Conservation (phyloP, 345 rosid genomes). For the Eucalyptus erythrocorys region DNA sequence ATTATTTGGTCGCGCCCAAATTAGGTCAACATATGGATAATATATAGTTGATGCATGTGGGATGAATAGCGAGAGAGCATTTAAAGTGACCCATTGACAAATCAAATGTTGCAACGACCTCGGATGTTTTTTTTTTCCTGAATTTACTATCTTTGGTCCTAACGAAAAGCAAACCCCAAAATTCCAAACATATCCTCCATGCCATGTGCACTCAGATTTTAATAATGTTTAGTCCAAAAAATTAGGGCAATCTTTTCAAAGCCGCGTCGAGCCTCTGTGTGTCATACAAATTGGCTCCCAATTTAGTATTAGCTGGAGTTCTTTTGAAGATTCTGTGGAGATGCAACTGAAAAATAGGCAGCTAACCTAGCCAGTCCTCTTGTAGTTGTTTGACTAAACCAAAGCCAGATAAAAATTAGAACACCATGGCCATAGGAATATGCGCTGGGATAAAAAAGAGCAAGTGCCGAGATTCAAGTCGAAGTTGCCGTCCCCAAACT, state of each 20-base stretch:
- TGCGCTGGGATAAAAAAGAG: background rate
- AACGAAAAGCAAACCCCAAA: background rate
- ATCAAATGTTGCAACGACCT: background rate
- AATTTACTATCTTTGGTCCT: background rate
- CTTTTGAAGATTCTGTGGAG: background rate
- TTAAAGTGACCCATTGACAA: background rate
- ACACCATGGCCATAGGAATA: background rate
- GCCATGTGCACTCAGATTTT: background rate
- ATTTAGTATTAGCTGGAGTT: background rate
- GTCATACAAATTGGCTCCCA: background rate
- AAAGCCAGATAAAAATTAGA: background rate
- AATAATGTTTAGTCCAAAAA: background rate
- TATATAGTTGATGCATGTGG: background rate
- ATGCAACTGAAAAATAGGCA: background rate
- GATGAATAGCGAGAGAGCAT: background rate
- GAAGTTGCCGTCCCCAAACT: background rate
- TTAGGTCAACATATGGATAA: background rate
- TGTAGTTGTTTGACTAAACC: background rate
- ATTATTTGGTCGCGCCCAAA: background rate
- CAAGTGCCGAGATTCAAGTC: background rate
- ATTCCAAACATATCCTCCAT: background rate
- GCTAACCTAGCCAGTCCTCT: background rate
- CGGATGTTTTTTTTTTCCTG: background rate
- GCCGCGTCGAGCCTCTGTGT: background rate
- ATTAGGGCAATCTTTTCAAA: background rate